A percentile compares a stretch with the other conserved stretches of the same genome.
Conservation (phyloP, 768 basidiomycete genomes). For the Mycena vitilis region DNA sequence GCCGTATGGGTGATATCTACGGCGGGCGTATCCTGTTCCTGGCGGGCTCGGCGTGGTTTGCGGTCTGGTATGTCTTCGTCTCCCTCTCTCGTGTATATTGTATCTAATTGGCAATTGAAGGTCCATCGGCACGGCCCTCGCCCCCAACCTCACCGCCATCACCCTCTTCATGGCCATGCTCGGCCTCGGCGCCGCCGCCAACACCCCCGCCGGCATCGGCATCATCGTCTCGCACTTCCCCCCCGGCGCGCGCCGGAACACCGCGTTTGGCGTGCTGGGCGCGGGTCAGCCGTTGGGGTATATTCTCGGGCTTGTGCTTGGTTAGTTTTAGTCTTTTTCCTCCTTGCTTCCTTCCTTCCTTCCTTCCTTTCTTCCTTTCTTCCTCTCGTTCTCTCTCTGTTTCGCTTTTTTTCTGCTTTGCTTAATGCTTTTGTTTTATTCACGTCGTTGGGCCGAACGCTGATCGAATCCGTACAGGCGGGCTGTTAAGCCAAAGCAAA, state of each 20-base stretch:
- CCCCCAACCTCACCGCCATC: constrained; percentile 37
- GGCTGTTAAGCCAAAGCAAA: background rate
- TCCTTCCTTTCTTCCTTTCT: background rate
- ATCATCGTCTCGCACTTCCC: constrained; percentile 41
- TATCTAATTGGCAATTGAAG: too few relatives aligned
- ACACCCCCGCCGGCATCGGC: constrained; percentile 41
- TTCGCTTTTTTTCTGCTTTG: too few relatives aligned
- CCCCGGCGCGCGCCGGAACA: constrained; percentile 39
- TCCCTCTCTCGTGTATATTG: too few relatives aligned
- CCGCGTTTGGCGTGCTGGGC: constrained; percentile 43
- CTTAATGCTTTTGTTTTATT: too few relatives aligned
- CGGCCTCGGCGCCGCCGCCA: constrained; percentile 45
- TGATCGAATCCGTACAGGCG: background rate
- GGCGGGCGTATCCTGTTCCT: constrained; percentile 43
- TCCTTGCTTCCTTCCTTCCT: too few relatives aligned
- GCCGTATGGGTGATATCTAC: constrained; percentile 39
- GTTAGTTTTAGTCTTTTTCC: too few relatives aligned
- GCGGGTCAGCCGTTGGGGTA: constrained; percentile 45
- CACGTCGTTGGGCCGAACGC: too few relatives aligned
- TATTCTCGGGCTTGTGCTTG: constrained; percentile 44
- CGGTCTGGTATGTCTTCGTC: constrained; percentile 14
- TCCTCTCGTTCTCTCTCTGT: too few relatives aligned
- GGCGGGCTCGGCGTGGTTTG: constrained; percentile 43
- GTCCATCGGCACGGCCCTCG: constrained; percentile 36
- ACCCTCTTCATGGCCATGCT: constrained; percentile 42